phyloP scores from a whole-genome alignment of 352 stramenopile species.

The Peronosclerospora sorghi region DNA sequence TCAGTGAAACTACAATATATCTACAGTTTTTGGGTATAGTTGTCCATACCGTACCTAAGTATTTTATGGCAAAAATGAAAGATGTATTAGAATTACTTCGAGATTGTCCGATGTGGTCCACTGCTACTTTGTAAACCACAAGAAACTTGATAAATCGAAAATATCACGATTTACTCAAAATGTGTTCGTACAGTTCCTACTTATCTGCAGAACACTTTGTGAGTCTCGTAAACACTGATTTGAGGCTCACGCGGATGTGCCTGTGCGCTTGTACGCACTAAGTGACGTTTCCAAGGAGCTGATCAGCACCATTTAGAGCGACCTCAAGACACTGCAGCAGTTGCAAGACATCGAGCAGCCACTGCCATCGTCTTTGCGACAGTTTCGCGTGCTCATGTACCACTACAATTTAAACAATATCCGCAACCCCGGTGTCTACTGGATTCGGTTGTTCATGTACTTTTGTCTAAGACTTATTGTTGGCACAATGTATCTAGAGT shows the following conservation, averaged over 20 bases:
- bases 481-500: constrained; percentile 58
- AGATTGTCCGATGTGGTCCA: no score
- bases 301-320: constrained; percentile 2
- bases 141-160: no score
- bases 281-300: constrained; percentile 10
- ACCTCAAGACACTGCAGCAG: constrained; percentile 14
- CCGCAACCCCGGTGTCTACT: constrained; percentile 60
- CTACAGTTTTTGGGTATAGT: no score
- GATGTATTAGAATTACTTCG: no score
- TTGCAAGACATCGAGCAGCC: constrained; percentile 10
- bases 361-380: constrained; percentile 19
- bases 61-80: no score
- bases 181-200: no score
- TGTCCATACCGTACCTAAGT: no score
- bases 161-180: no score
- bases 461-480: constrained; percentile 56
- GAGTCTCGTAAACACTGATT: constrained; percentile 41
- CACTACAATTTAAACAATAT: constrained; percentile 55
- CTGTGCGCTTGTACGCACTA: constrained; percentile 8
- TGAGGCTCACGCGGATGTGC: constrained; percentile 29
- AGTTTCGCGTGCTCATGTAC: constrained; percentile 38
- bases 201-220: constrained; percentile 47
- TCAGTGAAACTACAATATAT: no score
- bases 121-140: no score
- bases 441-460: constrained; percentile 62